Percentiles rank a stretch among this genome's conserved stretches.
These are phyloP conservation scores for Mycosphaerella sp. DNA, from an alignment of 2,329 filamentous ascomycete genomes.

Conservation along the genomic window DNA sequence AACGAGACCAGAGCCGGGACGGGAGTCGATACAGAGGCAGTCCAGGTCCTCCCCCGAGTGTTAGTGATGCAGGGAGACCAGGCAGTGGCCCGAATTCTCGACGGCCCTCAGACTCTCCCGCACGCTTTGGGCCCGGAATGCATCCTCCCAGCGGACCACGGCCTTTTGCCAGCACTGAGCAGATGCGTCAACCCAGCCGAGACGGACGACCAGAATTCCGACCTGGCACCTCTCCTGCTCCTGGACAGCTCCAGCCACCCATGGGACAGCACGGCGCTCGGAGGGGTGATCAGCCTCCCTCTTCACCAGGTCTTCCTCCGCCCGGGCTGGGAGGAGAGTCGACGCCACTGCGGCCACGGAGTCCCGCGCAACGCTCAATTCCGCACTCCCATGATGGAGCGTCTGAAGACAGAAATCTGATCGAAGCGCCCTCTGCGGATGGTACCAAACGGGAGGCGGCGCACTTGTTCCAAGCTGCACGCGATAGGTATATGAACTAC, in stretches of 20 bases:
- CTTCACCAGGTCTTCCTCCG: conserved; percentile 2
- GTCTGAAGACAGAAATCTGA: conserved; percentile 16
- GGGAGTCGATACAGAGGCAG: conserved; percentile 27
- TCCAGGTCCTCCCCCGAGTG: conserved; percentile 29
- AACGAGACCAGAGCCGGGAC: conserved; percentile 28
- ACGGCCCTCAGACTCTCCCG: conserved; percentile 21
- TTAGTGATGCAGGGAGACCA: conserved; percentile 19
- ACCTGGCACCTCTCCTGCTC: conserved; percentile 26
- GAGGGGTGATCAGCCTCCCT: conserved; percentile 5
- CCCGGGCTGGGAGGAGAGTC: background rate
- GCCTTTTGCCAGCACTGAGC: conserved; percentile 31
- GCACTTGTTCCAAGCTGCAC: conserved; percentile 24
- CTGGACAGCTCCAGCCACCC: conserved; percentile 9
- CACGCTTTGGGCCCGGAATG: conserved; percentile 12
- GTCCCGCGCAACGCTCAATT: conserved; percentile 19
- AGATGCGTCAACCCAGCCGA: conserved; percentile 31
- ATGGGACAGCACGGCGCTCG: background rate
- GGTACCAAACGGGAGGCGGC: conserved; percentile 17
- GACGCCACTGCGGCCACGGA: conserved; percentile 16
- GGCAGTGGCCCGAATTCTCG: conserved; percentile 17
- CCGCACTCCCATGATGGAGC: conserved; percentile 16
- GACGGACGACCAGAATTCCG: conserved; percentile 23
- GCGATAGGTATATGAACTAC: conserved; percentile 24
- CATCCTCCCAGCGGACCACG: conserved; percentile 20
- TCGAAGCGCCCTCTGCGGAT: conserved; percentile 9